Base-by-base conservation (phyloP, 169 alveolate genomes). In the Miamiensis avidus region DNA sequence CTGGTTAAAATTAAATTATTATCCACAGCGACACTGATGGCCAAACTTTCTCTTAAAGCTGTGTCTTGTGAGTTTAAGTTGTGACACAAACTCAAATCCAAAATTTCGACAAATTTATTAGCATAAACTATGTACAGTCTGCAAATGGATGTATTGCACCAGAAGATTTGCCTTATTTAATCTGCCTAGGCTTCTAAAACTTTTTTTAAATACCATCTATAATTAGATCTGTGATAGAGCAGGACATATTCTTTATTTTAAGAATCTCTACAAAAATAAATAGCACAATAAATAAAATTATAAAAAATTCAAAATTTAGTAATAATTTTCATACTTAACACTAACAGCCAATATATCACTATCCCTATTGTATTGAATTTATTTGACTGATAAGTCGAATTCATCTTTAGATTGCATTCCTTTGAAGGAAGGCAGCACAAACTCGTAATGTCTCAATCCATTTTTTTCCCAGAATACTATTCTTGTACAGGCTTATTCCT, bases 391-490 rank as follows among this genome's bases (percentile, higher is more conserved):
- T 33, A 28, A 34, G 29, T 72, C 75, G 32, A 34, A 32, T 20
- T 31, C 49, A 31, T 84, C 81, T 32, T 72, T 72, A 34, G 32
- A 76, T 0, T 32, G 72, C 25, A 73, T 31, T 25, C 82, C 85
- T 31, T 73, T 69, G 16, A 84, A 76, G 31, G 85, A 82, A n/a
- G 92, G 93, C 0, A 93, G 74, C 30, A 82, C 79, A 84, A 96
- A 95, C 84, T 96, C 97, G 1, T 94, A 96, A 91, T 96, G 98
- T 84, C 95, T 86, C 33, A 96, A 89, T 1, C 97, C 96, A 83
- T 96, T 96, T 82, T 92, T 91, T 91, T 96, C 98, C 93, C 97
- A 94, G 81, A 96, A 92, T 28, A 94, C 84, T 74, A 95, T 91
- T 91, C 94, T 94, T 29, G 84, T 84, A 25, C 20, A 0, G 27